phyloP scores from a whole-genome alignment of 2,329 filamentous ascomycete genomes.

The Berkeleyomyces rouxiae region DNA sequence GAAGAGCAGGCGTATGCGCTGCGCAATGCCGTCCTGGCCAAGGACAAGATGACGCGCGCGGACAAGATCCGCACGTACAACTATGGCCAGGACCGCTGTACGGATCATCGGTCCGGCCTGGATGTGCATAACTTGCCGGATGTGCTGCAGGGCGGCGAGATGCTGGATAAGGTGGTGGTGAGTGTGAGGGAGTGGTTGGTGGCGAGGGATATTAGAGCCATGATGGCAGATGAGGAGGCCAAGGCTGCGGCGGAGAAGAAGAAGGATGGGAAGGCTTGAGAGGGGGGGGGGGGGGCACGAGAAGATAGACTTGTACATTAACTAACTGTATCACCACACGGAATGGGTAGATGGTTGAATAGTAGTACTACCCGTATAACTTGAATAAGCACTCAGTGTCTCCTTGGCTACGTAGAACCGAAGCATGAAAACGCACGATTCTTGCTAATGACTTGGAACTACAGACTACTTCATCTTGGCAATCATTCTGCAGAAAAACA shows the following conservation, averaged over 20 bases:
- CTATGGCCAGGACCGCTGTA: slow-evolving; percentile 57
- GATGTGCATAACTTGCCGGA: slow-evolving; percentile 67
- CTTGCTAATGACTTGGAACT: neutral
- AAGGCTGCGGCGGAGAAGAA: slow-evolving; percentile 17
- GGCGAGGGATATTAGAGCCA: slow-evolving; percentile 53
- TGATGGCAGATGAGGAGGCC: slow-evolving; percentile 47
- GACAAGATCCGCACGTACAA: slow-evolving; percentile 96
- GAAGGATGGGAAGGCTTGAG: slow-evolving; percentile 13
- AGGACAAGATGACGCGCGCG: slow-evolving; percentile 68
- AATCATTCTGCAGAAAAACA: neutral
- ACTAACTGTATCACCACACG: neutral
- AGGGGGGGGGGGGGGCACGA: neutral
- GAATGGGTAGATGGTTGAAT: too few relatives aligned
- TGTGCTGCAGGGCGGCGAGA: slow-evolving; percentile 58
- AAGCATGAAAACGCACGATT: too few relatives aligned
- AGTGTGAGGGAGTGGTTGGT: slow-evolving; percentile 63
- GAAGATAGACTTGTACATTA: slow-evolving; percentile 6
- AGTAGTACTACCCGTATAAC: too few relatives aligned
- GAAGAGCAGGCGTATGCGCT: slow-evolving; percentile 65
- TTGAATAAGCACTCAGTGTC: too few relatives aligned
- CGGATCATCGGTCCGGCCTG: slow-evolving; percentile 68
- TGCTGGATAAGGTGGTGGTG: slow-evolving; percentile 58
- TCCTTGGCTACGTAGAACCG: too few relatives aligned
- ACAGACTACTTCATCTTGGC: neutral
- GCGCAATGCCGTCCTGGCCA: slow-evolving; percentile 61